Evolutionary conservation across 139 green algal species (phyloP).

Genomic region (Chlamydomonas sp.): DNA sequence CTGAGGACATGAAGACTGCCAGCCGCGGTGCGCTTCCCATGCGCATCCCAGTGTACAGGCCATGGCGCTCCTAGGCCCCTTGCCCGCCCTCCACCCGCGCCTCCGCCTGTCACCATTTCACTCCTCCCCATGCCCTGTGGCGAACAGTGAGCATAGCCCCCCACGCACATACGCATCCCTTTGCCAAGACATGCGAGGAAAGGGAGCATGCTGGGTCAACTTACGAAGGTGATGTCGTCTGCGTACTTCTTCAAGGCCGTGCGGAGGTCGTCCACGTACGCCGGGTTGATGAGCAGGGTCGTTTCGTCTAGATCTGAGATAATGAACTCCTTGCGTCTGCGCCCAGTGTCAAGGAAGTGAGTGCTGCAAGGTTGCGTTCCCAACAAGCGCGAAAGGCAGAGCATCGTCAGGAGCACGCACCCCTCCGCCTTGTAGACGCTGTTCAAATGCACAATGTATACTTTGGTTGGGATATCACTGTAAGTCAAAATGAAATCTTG

Average conservation of each 20-base stretch:
- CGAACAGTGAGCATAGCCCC: background rate
- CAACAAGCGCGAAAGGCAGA: background rate
- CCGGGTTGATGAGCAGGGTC: slow-evolving; percentile 51
- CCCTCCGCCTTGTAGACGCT: slow-evolving; percentile 31
- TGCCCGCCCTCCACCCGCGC: no score
- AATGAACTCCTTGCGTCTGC: slow-evolving; percentile 51
- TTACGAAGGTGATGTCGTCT: slow-evolving; percentile 4
- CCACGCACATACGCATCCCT: background rate
- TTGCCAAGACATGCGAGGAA: no score
- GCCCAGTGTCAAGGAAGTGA: background rate
- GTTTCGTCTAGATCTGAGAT: slow-evolving; percentile 59
- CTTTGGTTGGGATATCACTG: slow-evolving; percentile 63
- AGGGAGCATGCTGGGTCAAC: no score
- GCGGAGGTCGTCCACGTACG: slow-evolving; percentile 17
- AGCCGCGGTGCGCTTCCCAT: no score
- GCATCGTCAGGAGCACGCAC: background rate
- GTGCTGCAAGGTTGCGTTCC: background rate
- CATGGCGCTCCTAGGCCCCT: no score
- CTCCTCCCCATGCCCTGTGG: no score
- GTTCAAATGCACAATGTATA: slow-evolving; percentile 62
- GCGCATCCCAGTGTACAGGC: no score
- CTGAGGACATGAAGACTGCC: no score
- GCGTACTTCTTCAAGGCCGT: slow-evolving; percentile 41
- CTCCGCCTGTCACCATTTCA: no score
- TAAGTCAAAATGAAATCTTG: background rate